phyloP scores from a whole-genome alignment of 352 stramenopile genomes.

The Lagenidium sp. region DNA sequence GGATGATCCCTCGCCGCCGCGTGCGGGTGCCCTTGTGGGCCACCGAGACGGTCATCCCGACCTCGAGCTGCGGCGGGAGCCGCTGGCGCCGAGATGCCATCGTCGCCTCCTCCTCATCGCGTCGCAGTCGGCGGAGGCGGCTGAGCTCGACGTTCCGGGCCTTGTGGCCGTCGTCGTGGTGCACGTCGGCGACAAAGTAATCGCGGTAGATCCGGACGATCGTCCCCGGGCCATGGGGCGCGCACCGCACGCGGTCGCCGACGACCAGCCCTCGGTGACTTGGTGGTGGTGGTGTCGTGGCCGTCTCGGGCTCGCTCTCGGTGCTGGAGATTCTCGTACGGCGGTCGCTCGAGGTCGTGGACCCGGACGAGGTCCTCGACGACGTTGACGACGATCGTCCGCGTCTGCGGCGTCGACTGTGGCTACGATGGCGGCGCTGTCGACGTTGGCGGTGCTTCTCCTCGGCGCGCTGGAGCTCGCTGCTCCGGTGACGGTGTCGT shows the following conservation, averaged over 20 bases:
- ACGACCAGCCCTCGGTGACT: conserved; percentile 24
- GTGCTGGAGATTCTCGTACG: too few species aligned
- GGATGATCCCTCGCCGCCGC: conserved; percentile 35
- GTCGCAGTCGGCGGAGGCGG: conserved; percentile 17
- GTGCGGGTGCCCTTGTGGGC: conserved; percentile 41
- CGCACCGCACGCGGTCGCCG: conserved; percentile 38
- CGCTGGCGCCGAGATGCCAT: background rate
- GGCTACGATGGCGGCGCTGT: too few species aligned
- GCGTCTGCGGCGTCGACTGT: too few species aligned
- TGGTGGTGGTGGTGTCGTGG: too few species aligned
- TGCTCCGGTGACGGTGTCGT: background rate
- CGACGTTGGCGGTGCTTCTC: too few species aligned
- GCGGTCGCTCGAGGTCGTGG: too few species aligned
- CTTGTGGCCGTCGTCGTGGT: conserved; percentile 49
- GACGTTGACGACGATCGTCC: too few species aligned
- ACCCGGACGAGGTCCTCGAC: too few species aligned
- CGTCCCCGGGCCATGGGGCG: conserved; percentile 27
- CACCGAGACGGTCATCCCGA: conserved; percentile 27
- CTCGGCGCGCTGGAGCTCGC: too few species aligned
- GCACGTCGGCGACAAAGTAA: conserved; percentile 62
- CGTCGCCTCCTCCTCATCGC: background rate
- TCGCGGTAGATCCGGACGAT: conserved; percentile 51
- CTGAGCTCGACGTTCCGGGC: conserved; percentile 52
- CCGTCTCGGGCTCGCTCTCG: too few species aligned
- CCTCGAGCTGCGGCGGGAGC: conserved; percentile 2